Percentiles rank a stretch among this genome's conserved stretches.
Evolutionary conservation across 2,329 filamentous ascomycete genomes (phyloP).

Genomic region (Dothistroma pini): DNA sequence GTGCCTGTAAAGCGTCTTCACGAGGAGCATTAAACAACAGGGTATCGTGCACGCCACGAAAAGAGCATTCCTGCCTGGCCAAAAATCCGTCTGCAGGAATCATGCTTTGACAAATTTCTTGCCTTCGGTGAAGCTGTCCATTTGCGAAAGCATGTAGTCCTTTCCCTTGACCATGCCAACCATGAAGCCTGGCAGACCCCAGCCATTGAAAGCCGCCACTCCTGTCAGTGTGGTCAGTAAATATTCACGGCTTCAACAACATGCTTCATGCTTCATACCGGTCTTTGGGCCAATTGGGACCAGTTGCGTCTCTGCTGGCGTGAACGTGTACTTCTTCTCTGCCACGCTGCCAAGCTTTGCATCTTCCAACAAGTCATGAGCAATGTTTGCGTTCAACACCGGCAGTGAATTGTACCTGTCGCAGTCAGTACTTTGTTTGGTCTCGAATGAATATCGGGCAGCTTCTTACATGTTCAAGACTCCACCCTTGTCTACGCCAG

Average conservation of each 20-base stretch:
- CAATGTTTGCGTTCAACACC: conserved; percentile 44
- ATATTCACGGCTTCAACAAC: neutral
- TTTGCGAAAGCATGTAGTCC: conserved; percentile 34
- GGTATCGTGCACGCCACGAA: neutral
- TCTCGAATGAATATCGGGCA: neutral
- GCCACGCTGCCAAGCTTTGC: conserved; percentile 24
- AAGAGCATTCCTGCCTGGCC: neutral
- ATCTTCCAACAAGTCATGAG: conserved; percentile 42
- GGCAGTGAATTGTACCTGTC: conserved; percentile 35
- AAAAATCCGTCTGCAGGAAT: neutral
- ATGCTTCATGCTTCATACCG: neutral
- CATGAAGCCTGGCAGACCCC: conserved; percentile 34
- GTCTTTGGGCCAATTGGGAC: conserved; percentile 23
- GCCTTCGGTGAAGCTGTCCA: conserved; percentile 27
- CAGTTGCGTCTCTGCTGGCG: conserved; percentile 33
- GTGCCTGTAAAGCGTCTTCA: neutral
- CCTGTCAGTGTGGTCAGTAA: conserved; percentile 32
- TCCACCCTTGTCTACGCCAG: conserved; percentile 41
- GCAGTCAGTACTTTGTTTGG: neutral
- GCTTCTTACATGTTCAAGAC: conserved; percentile 38
- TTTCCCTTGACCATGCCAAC: conserved; percentile 37
- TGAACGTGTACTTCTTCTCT: conserved; percentile 30
- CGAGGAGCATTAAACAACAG: neutral
- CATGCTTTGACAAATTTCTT: conserved; percentile 30
- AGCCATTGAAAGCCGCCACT: conserved; percentile 37